A percentile compares a stretch with the other conserved stretches of the same genome.
These are phyloP conservation scores for Sporothrix protearum DNA, from an alignment of 2,329 filamentous ascomycete genomes.

Conservation along the genomic window DNA sequence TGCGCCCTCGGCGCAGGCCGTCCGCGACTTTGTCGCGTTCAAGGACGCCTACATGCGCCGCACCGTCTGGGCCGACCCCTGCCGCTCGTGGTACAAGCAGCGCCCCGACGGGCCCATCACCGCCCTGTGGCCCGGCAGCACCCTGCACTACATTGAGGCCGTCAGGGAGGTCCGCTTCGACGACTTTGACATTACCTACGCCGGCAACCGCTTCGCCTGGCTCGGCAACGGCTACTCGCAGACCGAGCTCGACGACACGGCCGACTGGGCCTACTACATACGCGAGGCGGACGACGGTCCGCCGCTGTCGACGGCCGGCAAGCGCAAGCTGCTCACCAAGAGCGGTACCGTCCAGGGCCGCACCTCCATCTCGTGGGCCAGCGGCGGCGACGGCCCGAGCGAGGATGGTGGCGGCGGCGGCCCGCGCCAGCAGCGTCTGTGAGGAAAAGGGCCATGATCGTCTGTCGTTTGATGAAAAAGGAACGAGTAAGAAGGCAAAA, in stretches of 20 bases:
- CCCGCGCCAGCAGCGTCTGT: conserved; percentile 8
- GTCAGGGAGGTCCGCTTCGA: conserved; percentile 34
- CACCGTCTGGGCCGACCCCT: conserved; percentile 35
- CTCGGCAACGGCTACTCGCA: conserved; percentile 42
- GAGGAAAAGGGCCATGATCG: not conserved
- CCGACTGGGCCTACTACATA: conserved; percentile 34
- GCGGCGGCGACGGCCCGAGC: not conserved
- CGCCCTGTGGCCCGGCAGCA: conserved; percentile 30
- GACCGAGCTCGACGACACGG: conserved; percentile 41
- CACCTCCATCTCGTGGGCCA: conserved; percentile 28
- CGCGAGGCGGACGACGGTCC: conserved; percentile 24
- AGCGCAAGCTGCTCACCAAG: conserved; percentile 32
- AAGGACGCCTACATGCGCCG: conserved; percentile 35
- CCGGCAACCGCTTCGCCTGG: conserved; percentile 28
- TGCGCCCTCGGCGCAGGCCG: conserved; percentile 17
- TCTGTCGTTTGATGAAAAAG: not conserved
- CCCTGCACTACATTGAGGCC: conserved; percentile 33
- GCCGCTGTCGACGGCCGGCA: conserved; percentile 24
- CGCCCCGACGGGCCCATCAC: conserved; percentile 30
- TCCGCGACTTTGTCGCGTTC: conserved; percentile 34
- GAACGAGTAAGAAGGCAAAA: not conserved
- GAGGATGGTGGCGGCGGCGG: not conserved
- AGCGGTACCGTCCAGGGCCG: conserved; percentile 31
- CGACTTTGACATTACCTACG: conserved; percentile 34
- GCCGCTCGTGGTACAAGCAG: conserved; percentile 34